Base-by-base conservation (phyloP, 2,329 filamentous ascomycete species). In the Zymoseptoria crescenta region DNA sequence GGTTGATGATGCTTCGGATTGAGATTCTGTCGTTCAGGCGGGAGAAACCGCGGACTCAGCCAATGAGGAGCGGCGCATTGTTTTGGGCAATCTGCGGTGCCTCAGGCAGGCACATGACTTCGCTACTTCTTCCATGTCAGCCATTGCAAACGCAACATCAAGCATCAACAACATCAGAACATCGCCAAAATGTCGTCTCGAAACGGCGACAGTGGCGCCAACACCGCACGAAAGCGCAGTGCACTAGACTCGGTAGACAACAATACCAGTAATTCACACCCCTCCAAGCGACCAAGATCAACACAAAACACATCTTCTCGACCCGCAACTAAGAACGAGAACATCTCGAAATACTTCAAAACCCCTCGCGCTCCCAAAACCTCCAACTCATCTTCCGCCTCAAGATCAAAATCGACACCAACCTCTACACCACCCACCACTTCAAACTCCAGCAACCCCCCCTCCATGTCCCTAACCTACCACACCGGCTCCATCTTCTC, bases 401-500 rank as follows among this genome's bases (percentile, higher is more conserved):
- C 16, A 27, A 29, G n/a, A 41, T n/a, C n/a, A 24, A 29, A 27
- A 41, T 2, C 28, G 7, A 30, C 30, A 30, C 1, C 35, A 7
- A 16, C 16, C 7, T 45, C 16, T 13, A 24, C 28, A 1, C 27
- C 49, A 13, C 55, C 69, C 50, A 55, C 29, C 4, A 45, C 1
- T 16, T 13, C 35, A 6, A n/a, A n/a, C 13, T 0, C 10, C 4
- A 45, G 16, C 35, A 45, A 45, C 4, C 35, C 35, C 1, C 10
- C 4, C 16, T 13, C 13, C 13, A 16, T 45, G 35, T 45, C 35
- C 9, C 28, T 71, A 16, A 62, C 50, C 51, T 59, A 70, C 48
- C 45, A 62, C 27, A 61, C 57, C 52, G 80, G 80, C 55, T 73
- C 82, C 65, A 75, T 86, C 48, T 84, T 85, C 67, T 67, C 74